Evolutionary conservation across 441 rosid species (phyloP).

Genomic region (Pelargonium australe): DNA sequence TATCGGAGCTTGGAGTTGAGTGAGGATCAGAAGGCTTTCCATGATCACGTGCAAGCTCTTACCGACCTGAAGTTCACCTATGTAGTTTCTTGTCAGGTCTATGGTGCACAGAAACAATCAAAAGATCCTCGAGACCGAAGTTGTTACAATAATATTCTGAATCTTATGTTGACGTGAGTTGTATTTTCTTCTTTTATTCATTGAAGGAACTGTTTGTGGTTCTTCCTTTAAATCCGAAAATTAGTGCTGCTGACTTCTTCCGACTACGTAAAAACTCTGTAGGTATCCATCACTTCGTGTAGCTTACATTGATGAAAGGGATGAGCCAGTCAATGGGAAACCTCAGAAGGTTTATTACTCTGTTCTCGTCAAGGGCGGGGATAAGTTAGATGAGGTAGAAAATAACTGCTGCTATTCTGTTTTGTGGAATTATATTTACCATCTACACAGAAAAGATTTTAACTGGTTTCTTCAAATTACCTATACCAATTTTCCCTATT

Average conservation of each 20-base stretch:
- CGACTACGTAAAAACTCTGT: conserved; percentile 19
- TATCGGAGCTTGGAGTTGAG: conserved; percentile 33
- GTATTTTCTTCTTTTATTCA: not conserved
- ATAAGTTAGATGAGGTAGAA: conserved; percentile 70
- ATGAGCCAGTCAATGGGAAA: conserved; percentile 50
- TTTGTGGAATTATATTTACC: conserved; percentile 8
- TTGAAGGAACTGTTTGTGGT: not conserved
- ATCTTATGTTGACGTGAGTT: conserved; percentile 84
- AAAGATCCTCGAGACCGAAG: conserved; percentile 48
- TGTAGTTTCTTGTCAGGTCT: conserved; percentile 91
- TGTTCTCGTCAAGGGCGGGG: conserved; percentile 88
- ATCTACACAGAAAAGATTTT: not conserved
- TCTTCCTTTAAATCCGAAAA: not conserved
- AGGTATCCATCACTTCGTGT: conserved; percentile 88
- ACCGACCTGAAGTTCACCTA: conserved; percentile 91
- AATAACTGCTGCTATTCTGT: conserved; percentile 6
- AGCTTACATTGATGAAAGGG: conserved; percentile 85
- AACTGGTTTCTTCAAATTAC: not conserved
- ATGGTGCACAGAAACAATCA: conserved; percentile 77
- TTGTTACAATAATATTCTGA: conserved; percentile 70
- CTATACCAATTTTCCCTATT: too few species aligned
- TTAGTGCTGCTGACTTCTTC: conserved; percentile 10
- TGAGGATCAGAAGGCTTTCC: conserved; percentile 28
- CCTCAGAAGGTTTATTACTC: conserved; percentile 59
- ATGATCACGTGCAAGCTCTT: conserved; percentile 56